A percentile compares a stretch with the other conserved stretches of the same genome.
phyloP scores from a whole-genome alignment of 805 yeast species.

The Yarrowia yakushimensis region DNA sequence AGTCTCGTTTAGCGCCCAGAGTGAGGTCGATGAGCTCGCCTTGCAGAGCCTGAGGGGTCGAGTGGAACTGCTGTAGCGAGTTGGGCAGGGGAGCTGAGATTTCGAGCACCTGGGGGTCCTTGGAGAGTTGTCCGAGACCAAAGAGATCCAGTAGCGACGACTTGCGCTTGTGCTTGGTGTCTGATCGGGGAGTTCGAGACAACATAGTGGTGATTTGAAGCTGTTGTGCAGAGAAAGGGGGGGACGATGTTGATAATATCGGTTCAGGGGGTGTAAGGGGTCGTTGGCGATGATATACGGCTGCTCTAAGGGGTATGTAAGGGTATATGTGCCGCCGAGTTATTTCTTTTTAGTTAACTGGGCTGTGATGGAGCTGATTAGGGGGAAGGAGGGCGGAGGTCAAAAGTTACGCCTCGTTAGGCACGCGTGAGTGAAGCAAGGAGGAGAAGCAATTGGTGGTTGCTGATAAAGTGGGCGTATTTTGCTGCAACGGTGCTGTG shows the following conservation, averaged over 20 bases:
- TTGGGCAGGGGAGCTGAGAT: conserved; percentile 12
- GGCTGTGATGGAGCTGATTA: conserved; percentile 4
- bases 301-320: not conserved
- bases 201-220: conserved; percentile 9
- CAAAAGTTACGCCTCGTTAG: conserved; percentile 18
- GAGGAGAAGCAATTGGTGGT: not conserved
- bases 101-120: not conserved
- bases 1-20: conserved; percentile 11
- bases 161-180: conserved; percentile 15
- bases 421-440: conserved; percentile 22
- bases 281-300: not conserved
- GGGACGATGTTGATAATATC: not conserved
- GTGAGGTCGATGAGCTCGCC: conserved; percentile 1
- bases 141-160: conserved; percentile 7
- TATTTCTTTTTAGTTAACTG: not conserved
- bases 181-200: conserved; percentile 4
- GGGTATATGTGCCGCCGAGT: not conserved
- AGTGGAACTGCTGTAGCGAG: conserved; percentile 4
- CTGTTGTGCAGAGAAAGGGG: not conserved
- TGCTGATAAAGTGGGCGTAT: not conserved
- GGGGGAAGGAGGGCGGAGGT: not conserved
- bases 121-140: not conserved
- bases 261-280: not conserved
- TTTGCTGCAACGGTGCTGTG: not conserved
- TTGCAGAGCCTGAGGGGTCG: not conserved